phyloP scores from a whole-genome alignment of 805 yeast species.

The Teunomyces aglyptinius region DNA sequence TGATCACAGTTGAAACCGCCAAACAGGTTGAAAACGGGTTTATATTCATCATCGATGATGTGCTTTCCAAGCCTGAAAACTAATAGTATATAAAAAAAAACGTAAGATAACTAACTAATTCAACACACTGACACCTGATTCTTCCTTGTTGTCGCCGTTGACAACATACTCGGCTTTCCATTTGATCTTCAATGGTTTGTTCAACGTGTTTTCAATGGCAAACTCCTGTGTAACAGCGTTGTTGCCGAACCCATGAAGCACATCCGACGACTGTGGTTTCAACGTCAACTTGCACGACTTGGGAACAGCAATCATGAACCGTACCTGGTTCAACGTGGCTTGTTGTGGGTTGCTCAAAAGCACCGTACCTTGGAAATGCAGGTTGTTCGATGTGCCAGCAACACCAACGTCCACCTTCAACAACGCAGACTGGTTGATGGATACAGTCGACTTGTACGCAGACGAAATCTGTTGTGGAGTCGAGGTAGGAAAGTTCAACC shows the following conservation, averaged over 20 bases:
- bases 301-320: conserved; percentile 70
- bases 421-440: conserved; percentile 43
- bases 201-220: conserved; percentile 31
- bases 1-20: conserved; percentile 24
- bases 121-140: conserved; percentile 51
- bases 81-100: not conserved
- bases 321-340: conserved; percentile 47
- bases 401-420: conserved; percentile 51
- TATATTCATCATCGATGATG: conserved; percentile 36
- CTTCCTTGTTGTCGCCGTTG: conserved; percentile 49
- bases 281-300: conserved; percentile 56
- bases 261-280: conserved; percentile 59
- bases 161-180: conserved; percentile 65
- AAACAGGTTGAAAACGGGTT: conserved; percentile 39
- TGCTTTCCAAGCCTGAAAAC: conserved; percentile 24
- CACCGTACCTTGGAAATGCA: conserved; percentile 43
- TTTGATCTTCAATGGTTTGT: conserved; percentile 57
- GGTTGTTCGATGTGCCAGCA: conserved; percentile 32
- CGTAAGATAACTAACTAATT: not conserved
- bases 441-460: conserved; percentile 15
- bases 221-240: conserved; percentile 57
- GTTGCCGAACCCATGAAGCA: conserved; percentile 45
- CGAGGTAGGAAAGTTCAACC: conserved; percentile 36
- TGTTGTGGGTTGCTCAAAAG: conserved; percentile 51
- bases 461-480: conserved; percentile 29